These are phyloP conservation scores for Batkoa obscura DNA, from an alignment of 371 early-diverging fungal genomes.

Conservation along the genomic window DNA sequence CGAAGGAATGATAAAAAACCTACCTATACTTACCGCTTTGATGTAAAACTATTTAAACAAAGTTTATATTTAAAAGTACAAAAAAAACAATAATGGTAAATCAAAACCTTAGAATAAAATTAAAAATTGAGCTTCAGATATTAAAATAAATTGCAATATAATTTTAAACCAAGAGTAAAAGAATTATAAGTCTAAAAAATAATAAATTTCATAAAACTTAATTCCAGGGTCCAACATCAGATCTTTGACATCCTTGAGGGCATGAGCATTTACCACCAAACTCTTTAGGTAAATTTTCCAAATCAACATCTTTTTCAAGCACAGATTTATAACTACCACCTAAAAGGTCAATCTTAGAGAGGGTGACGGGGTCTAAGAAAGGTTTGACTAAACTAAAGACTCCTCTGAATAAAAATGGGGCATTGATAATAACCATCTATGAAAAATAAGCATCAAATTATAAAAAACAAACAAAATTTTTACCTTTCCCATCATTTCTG, in stretches of 20 bases:
- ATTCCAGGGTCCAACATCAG: conserved; percentile 26
- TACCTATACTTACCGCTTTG: too few relatives aligned
- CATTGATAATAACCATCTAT: conserved; percentile 51
- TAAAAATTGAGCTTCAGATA: too few relatives aligned
- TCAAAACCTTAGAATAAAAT: too few relatives aligned
- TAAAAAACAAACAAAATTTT: background rate
- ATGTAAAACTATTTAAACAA: too few relatives aligned
- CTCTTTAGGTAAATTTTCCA: conserved; percentile 25
- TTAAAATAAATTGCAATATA: too few relatives aligned
- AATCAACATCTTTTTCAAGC: conserved; percentile 33
- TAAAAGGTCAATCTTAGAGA: conserved; percentile 42
- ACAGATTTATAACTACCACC: conserved; percentile 25
- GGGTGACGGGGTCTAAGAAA: conserved; percentile 45
- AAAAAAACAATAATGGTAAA: too few relatives aligned
- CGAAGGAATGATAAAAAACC: too few relatives aligned
- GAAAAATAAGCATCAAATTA: background rate
- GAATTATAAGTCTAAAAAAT: too few relatives aligned
- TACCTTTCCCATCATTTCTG: conserved; percentile 42
- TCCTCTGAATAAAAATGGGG: conserved; percentile 47
- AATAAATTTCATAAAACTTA: too few relatives aligned
- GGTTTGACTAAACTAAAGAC: conserved; percentile 46
- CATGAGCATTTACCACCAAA: conserved; percentile 41
- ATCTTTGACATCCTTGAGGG: conserved; percentile 23
- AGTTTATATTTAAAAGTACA: too few relatives aligned
- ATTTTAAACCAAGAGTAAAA: too few relatives aligned